Conservation (phyloP, 2,329 filamentous ascomycete genomes). For the Phyllosticta citribraziliensis region DNA sequence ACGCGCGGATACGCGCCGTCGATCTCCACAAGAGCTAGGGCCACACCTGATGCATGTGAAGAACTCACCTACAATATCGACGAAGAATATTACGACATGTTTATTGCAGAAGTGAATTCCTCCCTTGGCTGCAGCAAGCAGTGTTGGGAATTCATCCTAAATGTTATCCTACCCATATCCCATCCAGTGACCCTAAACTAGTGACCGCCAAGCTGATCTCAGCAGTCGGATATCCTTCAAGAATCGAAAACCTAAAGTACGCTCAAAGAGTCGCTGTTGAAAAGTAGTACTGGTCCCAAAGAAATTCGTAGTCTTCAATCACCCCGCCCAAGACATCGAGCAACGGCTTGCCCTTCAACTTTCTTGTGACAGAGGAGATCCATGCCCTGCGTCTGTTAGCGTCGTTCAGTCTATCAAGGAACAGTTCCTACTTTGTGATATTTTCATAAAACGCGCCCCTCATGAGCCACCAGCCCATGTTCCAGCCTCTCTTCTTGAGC, state of each 20-base stretch:
- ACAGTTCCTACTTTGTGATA: conserved; percentile 53
- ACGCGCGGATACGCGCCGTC: no score
- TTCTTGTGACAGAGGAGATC: conserved; percentile 60
- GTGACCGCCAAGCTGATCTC: neutral
- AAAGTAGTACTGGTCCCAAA: conserved; percentile 99
- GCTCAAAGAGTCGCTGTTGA: conserved; percentile 48
- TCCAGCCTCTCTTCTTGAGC: conserved; percentile 78
- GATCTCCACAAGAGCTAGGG: no score
- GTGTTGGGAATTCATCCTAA: neutral
- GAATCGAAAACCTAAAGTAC: neutral
- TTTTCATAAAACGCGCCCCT: conserved; percentile 95
- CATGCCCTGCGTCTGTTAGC: conserved; percentile 34
- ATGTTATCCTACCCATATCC: neutral
- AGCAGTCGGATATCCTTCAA: conserved; percentile 7
- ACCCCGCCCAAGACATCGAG: conserved; percentile 75
- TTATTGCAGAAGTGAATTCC: no score
- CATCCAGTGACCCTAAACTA: neutral
- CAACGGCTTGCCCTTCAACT: conserved; percentile 62
- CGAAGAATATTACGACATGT: no score
- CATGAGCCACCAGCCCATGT: conserved; percentile 92
- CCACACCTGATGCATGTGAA: no score
- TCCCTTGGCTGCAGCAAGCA: no score
- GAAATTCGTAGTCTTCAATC: conserved; percentile 89
- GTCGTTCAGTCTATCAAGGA: neutral
- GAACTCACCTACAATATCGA: no score